Evolutionary conservation across 2,329 filamentous ascomycete genomes (phyloP).

Genomic region (Colletotrichum kahawae): DNA sequence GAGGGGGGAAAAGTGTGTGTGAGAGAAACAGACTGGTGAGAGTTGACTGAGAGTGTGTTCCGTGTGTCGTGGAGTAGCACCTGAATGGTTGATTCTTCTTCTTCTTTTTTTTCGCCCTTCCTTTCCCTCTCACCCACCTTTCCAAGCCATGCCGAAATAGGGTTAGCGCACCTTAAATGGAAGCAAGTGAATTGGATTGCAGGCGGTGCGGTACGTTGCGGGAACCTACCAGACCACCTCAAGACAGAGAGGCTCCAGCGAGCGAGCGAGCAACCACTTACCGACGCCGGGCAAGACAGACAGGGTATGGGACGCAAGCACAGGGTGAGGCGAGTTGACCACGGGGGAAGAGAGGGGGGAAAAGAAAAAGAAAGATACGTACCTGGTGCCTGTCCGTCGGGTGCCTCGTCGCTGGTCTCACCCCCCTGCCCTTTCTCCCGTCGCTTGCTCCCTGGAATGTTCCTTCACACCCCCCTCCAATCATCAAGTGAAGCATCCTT

Average conservation of each 20-base stretch:
- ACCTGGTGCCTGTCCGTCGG: conserved; percentile 18
- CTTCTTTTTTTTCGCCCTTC: background rate
- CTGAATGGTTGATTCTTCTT: conserved; percentile 4
- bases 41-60: conserved; percentile 16
- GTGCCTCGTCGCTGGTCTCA: conserved; percentile 21
- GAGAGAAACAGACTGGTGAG: background rate
- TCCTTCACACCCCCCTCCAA: background rate
- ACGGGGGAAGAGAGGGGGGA: background rate
- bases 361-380: background rate
- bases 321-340: conserved; percentile 3
- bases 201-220: background rate
- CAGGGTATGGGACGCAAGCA: conserved; percentile 6
- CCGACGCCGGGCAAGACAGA: background rate
- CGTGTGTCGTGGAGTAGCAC: conserved; percentile 11
- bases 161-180: background rate
- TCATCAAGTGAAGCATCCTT: background rate
- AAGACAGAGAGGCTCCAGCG: background rate
- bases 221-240: background rate
- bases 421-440: background rate
- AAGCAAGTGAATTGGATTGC: background rate
- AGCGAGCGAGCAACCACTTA: background rate
- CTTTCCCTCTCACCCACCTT: background rate
- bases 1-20: background rate
- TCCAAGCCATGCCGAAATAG: background rate
- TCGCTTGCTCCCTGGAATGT: background rate